Percentiles rank a stretch among this genome's conserved stretches.
Conservation (phyloP, 257 asterid species). For the Cynanchum wilfordii region DNA sequence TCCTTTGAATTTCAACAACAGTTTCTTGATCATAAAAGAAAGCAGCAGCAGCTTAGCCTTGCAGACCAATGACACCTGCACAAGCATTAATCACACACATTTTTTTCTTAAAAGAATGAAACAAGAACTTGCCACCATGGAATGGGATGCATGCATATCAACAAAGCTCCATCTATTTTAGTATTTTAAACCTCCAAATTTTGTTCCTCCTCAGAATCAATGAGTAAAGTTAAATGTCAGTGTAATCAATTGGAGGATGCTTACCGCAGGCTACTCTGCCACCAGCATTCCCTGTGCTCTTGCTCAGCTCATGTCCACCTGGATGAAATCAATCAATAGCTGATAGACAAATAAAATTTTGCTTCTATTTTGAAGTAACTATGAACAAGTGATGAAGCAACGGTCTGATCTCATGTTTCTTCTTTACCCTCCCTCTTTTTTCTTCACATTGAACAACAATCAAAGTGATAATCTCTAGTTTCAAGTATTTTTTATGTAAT, state of each 20-base stretch:
- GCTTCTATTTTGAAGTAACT: background rate
- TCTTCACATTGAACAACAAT: background rate
- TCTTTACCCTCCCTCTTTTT: background rate
- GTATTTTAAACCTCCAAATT: background rate
- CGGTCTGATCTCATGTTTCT: background rate
- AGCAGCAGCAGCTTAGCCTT: conserved; percentile 40
- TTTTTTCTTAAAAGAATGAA: background rate
- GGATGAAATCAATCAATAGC: background rate
- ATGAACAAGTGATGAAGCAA: background rate
- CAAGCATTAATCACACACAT: conserved; percentile 3
- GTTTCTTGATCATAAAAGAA: background rate
- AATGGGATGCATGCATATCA: background rate
- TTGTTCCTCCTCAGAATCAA: background rate
- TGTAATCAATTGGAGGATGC: background rate
- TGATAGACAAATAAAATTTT: background rate
- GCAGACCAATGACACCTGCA: conserved; percentile 92
- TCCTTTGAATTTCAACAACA: too few species aligned
- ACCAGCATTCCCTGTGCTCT: conserved; percentile 91
- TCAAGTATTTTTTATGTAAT: background rate
- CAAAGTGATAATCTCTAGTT: background rate
- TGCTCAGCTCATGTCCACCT: conserved; percentile 97
- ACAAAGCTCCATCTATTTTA: background rate
- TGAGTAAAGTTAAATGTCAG: too few species aligned
- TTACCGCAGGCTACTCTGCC: conserved; percentile 90
- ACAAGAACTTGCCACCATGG: background rate